Evolutionary conservation across 1,139 yeast genomes (phyloP).

Genomic region (Blastobotrys serpentis): DNA sequence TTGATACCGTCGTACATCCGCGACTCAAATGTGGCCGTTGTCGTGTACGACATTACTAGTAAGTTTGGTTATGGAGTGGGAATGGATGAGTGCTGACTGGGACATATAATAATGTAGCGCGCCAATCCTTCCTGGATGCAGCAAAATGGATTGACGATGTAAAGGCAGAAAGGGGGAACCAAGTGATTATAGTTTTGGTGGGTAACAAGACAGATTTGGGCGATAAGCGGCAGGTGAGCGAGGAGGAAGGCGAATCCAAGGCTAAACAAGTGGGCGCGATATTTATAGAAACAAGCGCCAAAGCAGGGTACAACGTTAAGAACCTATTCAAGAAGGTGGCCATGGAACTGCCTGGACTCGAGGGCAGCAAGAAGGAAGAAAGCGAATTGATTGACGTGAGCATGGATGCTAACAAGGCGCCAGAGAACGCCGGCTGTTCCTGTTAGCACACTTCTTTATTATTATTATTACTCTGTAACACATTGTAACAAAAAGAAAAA

Average conservation of each 20-base stretch:
- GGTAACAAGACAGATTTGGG: conserved; percentile 75
- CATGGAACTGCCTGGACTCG: conserved; percentile 83
- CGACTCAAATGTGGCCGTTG: conserved; percentile 95
- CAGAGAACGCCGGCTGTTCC: conserved; percentile 11
- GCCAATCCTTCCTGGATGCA: conserved; percentile 71
- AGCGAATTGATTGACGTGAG: conserved; percentile 55
- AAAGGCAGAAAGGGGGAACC: conserved; percentile 69
- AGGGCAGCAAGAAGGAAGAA: conserved; percentile 36
- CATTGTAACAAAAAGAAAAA: conserved; percentile 2
- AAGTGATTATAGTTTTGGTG: conserved; percentile 69
- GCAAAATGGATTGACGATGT: conserved; percentile 84
- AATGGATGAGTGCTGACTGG: background rate
- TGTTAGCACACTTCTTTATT: conserved; percentile 10
- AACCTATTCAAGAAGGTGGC: conserved; percentile 87
- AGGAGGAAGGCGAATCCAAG: conserved; percentile 75
- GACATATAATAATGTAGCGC: conserved; percentile 35
- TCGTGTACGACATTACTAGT: conserved; percentile 90
- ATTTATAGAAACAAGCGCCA: conserved; percentile 91
- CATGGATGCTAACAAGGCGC: conserved; percentile 39
- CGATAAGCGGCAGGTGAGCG: conserved; percentile 69
- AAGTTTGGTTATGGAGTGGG: too few species aligned
- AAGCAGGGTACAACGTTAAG: conserved; percentile 92
- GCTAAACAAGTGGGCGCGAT: conserved; percentile 77
- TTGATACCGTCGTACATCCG: conserved; percentile 92
- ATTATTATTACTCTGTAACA: background rate